A percentile compares a stretch with the other conserved stretches of the same genome.
Conservation (phyloP, 129 eudicot species). For the Smallanthus sonchifolius region DNA sequence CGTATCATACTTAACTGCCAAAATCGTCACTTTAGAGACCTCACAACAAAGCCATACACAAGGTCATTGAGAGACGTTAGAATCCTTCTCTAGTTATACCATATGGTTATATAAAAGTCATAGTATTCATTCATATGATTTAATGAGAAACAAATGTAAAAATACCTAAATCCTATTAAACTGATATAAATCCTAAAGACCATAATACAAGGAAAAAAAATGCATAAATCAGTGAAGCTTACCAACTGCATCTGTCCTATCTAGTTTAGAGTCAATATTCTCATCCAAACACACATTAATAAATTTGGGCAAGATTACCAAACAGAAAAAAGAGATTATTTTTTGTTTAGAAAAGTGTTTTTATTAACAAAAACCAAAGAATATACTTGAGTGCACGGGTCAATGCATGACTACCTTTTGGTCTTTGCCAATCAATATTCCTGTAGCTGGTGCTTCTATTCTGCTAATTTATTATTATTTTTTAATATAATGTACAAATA, state of each 20-base stretch:
- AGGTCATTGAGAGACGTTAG: neutral
- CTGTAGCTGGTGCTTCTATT: neutral
- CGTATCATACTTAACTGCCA: no score
- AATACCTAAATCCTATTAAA: neutral
- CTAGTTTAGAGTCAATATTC: conserved; percentile 17
- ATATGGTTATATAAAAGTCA: no score
- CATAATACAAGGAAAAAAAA: neutral
- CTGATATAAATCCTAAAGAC: neutral
- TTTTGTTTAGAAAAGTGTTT: neutral
- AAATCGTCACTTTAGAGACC: no score
- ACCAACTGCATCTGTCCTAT: conserved; percentile 25
- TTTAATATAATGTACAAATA: neutral
- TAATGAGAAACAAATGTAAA: neutral
- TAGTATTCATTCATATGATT: neutral
- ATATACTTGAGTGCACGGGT: conserved; percentile 1
- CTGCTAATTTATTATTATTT: neutral
- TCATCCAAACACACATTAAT: neutral
- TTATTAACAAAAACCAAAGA: neutral
- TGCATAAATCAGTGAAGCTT: neutral
- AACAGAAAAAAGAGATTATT: neutral
- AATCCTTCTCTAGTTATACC: neutral
- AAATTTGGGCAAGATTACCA: neutral
- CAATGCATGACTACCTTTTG: neutral
- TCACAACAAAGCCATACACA: no score
- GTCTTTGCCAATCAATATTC: neutral